Conservation (phyloP, 345 rosid species). For the Abelmoschus esculentus region DNA sequence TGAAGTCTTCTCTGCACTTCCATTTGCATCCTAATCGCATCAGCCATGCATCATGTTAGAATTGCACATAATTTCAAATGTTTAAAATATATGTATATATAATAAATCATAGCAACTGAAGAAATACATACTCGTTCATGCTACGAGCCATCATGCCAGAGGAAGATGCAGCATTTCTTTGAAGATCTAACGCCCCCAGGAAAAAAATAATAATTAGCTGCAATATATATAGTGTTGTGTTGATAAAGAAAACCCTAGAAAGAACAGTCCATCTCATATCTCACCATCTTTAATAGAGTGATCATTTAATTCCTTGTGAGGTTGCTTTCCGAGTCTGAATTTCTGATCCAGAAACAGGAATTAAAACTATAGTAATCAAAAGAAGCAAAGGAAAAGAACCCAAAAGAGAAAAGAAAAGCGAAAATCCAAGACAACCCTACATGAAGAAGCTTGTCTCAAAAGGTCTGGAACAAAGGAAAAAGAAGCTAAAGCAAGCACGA, state of each 20-base stretch:
- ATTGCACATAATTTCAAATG: constrained; percentile 26
- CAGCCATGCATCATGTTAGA: constrained; percentile 44
- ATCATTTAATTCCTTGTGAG: constrained; percentile 96
- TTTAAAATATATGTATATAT: too few species aligned
- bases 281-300: constrained; percentile 89
- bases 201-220: neutral
- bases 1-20: constrained; percentile 99
- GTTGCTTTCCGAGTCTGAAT: constrained; percentile 99
- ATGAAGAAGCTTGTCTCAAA: constrained; percentile 18
- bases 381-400: constrained; percentile 5
- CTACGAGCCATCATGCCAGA: constrained; percentile 81
- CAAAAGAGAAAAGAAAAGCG: neutral
- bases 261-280: constrained; percentile 20
- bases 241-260: constrained; percentile 29
- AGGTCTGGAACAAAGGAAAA: constrained; percentile 11
- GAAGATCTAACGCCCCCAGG: constrained; percentile 57
- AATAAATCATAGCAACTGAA: neutral
- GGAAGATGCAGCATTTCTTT: constrained; percentile 76
- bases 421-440: constrained; percentile 15
- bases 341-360: constrained; percentile 8
- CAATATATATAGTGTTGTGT: neutral
- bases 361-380: constrained; percentile 9
- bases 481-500: constrained; percentile 11
- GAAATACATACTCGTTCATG: constrained; percentile 79
- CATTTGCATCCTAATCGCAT: constrained; percentile 92